Evolutionary conservation across 176 grass and related monocot genomes (phyloP).

Genomic region (Sorghum bicolor): DNA sequence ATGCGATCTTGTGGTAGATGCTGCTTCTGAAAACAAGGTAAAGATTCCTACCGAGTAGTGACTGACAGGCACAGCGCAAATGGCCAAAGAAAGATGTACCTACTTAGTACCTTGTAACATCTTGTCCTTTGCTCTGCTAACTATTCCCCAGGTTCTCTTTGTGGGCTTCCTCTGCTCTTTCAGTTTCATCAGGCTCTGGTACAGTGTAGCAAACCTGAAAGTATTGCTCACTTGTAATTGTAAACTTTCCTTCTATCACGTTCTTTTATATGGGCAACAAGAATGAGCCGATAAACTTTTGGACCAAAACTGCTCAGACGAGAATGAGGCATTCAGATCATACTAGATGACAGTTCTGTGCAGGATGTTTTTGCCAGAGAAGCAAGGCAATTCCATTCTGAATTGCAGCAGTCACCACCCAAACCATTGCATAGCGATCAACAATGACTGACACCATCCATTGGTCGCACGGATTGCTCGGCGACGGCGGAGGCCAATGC

Average conservation of each 20-base stretch:
- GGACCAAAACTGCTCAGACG: background rate
- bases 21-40: conserved; percentile 2
- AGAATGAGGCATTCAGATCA: background rate
- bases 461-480: conserved; percentile 10
- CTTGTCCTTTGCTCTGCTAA: background rate
- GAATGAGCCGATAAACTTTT: background rate
- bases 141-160: background rate
- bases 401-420: background rate
- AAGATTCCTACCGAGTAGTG: background rate
- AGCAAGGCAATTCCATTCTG: background rate
- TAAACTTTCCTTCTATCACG: background rate
- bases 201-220: background rate
- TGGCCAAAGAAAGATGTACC: background rate
- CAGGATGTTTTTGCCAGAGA: background rate
- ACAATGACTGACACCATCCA: background rate
- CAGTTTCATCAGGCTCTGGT: background rate
- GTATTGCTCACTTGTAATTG: background rate
- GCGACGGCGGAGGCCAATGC: conserved; percentile 20
- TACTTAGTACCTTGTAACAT: background rate
- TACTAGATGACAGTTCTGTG: background rate
- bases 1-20: conserved; percentile 6
- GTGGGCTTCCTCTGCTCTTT: background rate
- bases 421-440: background rate
- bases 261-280: background rate
- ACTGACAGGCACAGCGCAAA: conserved; percentile 13